These are phyloP conservation scores for Arabidopsis thaliana DNA, from an alignment of 345 rosid species.

Conservation along the genomic window TAIR10.1 NC_003071.7:15314001-15314500, in stretches of 20 bases:
- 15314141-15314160: constrained; percentile 40
- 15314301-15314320: constrained; percentile 18
- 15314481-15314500: constrained; percentile 9
- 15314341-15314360: constrained; percentile 20
- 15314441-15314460: constrained; percentile 16
- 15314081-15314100: background rate
- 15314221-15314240: constrained; percentile 53
- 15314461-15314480: constrained; percentile 36
- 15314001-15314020: constrained; percentile 49
- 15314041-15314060: constrained; percentile 35
- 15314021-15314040: constrained; percentile 29
- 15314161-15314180: constrained; percentile 26
- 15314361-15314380: constrained; percentile 8
- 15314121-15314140: constrained; percentile 30
- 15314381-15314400: background rate
- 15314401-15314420: background rate
- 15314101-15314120: background rate
- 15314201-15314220: constrained; percentile 55
- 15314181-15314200: constrained; percentile 45
- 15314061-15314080: constrained; percentile 31
- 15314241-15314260: constrained; percentile 38
- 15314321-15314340: background rate
- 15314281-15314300: background rate
- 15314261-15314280: constrained; percentile 34
- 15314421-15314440: constrained; percentile 28